These are phyloP conservation scores for Pichia paraexigua DNA, from an alignment of 805 yeast species.

Conservation along the genomic window DNA sequence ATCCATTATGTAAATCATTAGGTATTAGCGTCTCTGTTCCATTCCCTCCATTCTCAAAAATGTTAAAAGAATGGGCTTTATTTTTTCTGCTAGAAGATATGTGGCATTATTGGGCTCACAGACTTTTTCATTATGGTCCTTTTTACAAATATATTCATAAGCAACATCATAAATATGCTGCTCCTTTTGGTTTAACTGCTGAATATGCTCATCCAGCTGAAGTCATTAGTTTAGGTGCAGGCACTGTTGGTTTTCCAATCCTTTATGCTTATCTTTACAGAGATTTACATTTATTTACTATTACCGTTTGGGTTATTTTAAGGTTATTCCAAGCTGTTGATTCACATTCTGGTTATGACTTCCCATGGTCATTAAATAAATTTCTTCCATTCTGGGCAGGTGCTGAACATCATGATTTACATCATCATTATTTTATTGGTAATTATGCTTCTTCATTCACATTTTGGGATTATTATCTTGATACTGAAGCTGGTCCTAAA, in stretches of 20 bases:
- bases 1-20: conserved; percentile 42
- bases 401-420: conserved; percentile 55
- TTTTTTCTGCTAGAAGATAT: conserved; percentile 48
- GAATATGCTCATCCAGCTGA: conserved; percentile 57
- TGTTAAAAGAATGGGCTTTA: conserved; percentile 37
- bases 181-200: conserved; percentile 56
- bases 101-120: conserved; percentile 57
- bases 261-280: conserved; percentile 41
- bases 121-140: conserved; percentile 47
- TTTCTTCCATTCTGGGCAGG: conserved; percentile 61
- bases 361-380: conserved; percentile 52
- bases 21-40: conserved; percentile 46
- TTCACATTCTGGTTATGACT: conserved; percentile 54
- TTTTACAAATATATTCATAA: conserved; percentile 52
- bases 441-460: conserved; percentile 51
- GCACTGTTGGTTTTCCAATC: conserved; percentile 55
- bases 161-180: conserved; percentile 54
- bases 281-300: conserved; percentile 45
- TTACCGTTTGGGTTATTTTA: conserved; percentile 43
- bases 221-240: conserved; percentile 49
- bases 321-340: conserved; percentile 54
- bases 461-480: conserved; percentile 47
- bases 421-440: conserved; percentile 54
- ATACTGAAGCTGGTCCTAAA: conserved; percentile 49
- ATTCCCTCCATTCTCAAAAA: conserved; percentile 38